Percentiles rank a stretch among this genome's conserved stretches.
These are phyloP conservation scores for Saccharomycopsis amapae DNA, from an alignment of 805 yeast genomes.

Conservation along the genomic window DNA sequence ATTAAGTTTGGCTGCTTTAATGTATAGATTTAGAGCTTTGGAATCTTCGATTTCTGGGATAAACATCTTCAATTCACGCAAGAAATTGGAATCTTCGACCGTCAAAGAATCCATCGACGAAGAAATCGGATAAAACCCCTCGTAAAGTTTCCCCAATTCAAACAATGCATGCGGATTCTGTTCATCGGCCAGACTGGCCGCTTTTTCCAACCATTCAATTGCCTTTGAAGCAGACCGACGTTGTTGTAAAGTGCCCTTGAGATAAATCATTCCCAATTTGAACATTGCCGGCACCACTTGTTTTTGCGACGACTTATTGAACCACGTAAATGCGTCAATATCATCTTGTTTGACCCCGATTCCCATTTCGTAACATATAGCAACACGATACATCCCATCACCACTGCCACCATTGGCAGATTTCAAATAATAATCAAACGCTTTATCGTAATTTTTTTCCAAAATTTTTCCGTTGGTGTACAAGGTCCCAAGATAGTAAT, in stretches of 20 bases:
- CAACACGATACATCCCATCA: constrained; percentile 60
- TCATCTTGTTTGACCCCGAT: constrained; percentile 42
- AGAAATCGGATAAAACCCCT: constrained; percentile 33
- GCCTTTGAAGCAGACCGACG: constrained; percentile 37
- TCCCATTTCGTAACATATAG: constrained; percentile 64
- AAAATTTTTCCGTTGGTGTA: constrained; percentile 45
- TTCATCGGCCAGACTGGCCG: constrained; percentile 36
- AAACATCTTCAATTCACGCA: constrained; percentile 29
- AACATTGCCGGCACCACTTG: constrained; percentile 66
- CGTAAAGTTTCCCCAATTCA: constrained; percentile 52
- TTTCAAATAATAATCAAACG: constrained; percentile 50
- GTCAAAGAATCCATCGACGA: constrained; percentile 22
- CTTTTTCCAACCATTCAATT: constrained; percentile 45
- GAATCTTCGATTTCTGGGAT: constrained; percentile 31
- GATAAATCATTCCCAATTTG: constrained; percentile 59
- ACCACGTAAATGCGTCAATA: constrained; percentile 45
- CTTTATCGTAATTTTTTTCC: constrained; percentile 50
- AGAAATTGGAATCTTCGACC: constrained; percentile 27
- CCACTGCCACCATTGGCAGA: constrained; percentile 54
- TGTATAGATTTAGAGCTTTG: constrained; percentile 45
- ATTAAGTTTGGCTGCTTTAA: constrained; percentile 51
- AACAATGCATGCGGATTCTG: constrained; percentile 50
- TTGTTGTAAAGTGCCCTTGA: constrained; percentile 41
- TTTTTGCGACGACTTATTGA: constrained; percentile 51
- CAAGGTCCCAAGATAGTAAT: constrained; percentile 53